Conservation (phyloP, 2,329 filamentous ascomycete species). For the Coniochaeta sp. region DNA sequence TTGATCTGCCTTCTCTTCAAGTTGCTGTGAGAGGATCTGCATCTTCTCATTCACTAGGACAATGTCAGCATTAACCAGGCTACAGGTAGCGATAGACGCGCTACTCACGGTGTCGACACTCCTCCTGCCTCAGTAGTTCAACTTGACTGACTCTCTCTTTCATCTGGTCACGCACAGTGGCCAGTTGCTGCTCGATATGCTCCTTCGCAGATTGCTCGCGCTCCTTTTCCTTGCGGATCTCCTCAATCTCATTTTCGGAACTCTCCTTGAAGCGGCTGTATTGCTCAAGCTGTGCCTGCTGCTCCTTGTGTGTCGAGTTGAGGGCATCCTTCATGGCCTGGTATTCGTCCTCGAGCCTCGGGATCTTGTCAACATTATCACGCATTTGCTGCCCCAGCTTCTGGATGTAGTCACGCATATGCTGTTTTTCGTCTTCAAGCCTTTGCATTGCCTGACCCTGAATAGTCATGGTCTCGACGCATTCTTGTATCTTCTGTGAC, state of each 20-base stretch:
- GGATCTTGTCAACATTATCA: conserved; percentile 18
- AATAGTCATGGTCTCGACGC: neutral
- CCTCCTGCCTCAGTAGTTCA: conserved; percentile 12
- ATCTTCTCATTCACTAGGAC: conserved; percentile 10
- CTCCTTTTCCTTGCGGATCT: conserved; percentile 25
- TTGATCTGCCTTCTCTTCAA: neutral
- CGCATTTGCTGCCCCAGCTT: conserved; percentile 19
- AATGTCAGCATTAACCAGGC: conserved; percentile 5
- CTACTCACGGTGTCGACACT: conserved; percentile 12
- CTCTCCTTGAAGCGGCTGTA: conserved; percentile 25
- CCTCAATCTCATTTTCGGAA: conserved; percentile 25
- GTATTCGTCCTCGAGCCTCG: conserved; percentile 27
- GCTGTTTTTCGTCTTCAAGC: neutral
- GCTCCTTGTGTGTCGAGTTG: conserved; percentile 38
- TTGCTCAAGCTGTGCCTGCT: conserved; percentile 42
- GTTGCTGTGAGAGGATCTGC: neutral
- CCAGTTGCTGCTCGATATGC: conserved; percentile 22
- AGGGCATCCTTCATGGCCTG: conserved; percentile 28
- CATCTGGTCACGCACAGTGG: conserved; percentile 24
- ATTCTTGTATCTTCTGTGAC: neutral
- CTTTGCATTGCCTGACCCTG: neutral
- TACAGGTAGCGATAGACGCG: neutral
- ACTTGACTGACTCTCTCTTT: conserved; percentile 14
- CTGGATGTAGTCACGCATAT: conserved; percentile 2
- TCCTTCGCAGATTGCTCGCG: conserved; percentile 15